A percentile compares a stretch with the other conserved stretches of the same genome.
Conservation (phyloP, 129 eudicot species). For the Chrysanthemum lavandulifolium region DNA sequence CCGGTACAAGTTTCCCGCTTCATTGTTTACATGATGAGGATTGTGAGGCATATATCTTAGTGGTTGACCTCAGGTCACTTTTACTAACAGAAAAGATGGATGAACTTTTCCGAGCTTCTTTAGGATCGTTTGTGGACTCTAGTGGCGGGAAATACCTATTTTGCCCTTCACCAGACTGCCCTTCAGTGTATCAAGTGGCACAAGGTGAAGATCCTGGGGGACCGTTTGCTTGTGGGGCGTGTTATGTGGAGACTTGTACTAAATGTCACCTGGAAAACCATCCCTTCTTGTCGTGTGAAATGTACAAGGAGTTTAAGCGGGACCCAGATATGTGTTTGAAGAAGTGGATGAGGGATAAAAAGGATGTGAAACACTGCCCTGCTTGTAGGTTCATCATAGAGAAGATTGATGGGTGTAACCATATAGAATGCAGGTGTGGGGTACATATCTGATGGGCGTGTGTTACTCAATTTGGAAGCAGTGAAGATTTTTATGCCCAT, state of each 20-base stretch:
- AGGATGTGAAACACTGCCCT: constrained; percentile 73
- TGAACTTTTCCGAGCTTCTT: constrained; percentile 86
- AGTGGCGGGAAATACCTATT: constrained; percentile 67
- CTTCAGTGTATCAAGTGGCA: constrained; percentile 61
- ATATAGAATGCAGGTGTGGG: constrained; percentile 86
- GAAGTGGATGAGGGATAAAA: constrained; percentile 79
- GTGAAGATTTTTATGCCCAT: constrained; percentile 78
- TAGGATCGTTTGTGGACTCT: constrained; percentile 65
- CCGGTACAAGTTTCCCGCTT: constrained; percentile 55
- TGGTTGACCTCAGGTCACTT: constrained; percentile 54
- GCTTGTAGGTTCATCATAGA: constrained; percentile 67
- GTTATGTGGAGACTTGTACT: constrained; percentile 80
- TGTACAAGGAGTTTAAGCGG: constrained; percentile 63
- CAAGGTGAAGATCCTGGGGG: constrained; percentile 25
- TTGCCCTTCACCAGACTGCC: constrained; percentile 99
- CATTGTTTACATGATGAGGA: constrained; percentile 48
- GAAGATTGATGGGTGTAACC: constrained; percentile 94
- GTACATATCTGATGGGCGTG: constrained; percentile 90
- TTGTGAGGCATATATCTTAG: constrained; percentile 42
- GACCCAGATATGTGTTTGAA: constrained; percentile 83
- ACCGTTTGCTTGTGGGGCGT: constrained; percentile 73
- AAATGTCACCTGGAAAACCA: constrained; percentile 87
- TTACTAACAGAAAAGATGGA: constrained; percentile 58
- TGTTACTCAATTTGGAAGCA: constrained; percentile 41
- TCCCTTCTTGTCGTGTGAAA: constrained; percentile 73